These are phyloP conservation scores for Termitomyces sp. DNA, from an alignment of 768 basidiomycete genomes.

Conservation along the genomic window DNA sequence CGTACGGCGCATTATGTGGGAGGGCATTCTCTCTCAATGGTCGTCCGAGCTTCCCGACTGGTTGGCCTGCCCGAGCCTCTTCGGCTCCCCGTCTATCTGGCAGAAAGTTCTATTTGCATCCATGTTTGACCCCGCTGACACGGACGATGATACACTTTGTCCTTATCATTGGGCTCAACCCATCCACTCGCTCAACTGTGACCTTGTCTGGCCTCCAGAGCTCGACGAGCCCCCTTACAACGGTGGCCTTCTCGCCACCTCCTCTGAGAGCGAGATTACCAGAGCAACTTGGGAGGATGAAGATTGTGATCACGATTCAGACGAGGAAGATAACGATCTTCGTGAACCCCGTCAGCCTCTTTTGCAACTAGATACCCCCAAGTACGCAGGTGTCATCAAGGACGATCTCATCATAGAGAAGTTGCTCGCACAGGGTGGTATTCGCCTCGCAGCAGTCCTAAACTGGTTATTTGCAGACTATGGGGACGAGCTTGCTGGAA, in stretches of 20 bases:
- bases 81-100: constrained; percentile 17
- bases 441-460: constrained; percentile 79
- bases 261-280: neutral
- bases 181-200: constrained; percentile 78
- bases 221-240: constrained; percentile 51
- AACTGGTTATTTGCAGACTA: constrained; percentile 65
- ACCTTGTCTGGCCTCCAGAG: constrained; percentile 73
- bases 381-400: constrained; percentile 70
- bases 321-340: constrained; percentile 1
- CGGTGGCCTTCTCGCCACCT: neutral
- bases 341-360: constrained; percentile 23
- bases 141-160: constrained; percentile 61
- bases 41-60: constrained; percentile 54
- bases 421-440: constrained; percentile 77
- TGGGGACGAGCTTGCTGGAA: constrained; percentile 3
- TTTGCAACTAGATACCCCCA: constrained; percentile 77
- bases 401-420: constrained; percentile 73
- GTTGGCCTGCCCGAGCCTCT: constrained; percentile 48
- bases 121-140: constrained; percentile 18
- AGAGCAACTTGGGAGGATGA: constrained; percentile 4
- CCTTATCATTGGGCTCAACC: constrained; percentile 77
- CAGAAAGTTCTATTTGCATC: constrained; percentile 23
- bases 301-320: constrained; percentile 13
- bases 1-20: constrained; percentile 82
- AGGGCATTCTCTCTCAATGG: constrained; percentile 77